phyloP scores from a whole-genome alignment of 2,329 filamentous ascomycete species.

The Corniculantispora saksenae region DNA sequence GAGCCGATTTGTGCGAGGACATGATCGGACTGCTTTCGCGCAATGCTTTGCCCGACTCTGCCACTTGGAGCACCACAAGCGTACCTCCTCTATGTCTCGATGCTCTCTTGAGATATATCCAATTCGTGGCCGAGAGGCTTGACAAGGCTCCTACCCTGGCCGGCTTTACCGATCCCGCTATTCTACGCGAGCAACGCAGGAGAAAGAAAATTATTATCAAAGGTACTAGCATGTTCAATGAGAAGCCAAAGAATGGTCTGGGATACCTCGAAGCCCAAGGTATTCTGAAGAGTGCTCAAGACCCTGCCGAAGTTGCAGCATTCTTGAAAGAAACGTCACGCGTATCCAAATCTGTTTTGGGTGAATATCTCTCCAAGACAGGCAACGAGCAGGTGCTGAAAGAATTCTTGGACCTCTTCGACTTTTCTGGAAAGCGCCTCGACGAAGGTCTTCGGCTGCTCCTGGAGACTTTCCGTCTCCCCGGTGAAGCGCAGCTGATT shows the following conservation, averaged over 20 bases:
- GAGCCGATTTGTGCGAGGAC: slow-evolving; percentile 90
- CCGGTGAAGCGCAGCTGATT: slow-evolving; percentile 90
- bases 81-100: slow-evolving; percentile 94
- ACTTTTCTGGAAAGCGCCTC: slow-evolving; percentile 82
- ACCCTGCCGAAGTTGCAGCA: slow-evolving; percentile 76
- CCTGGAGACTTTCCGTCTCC: slow-evolving; percentile 89
- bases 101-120: slow-evolving; percentile 84
- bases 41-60: slow-evolving; percentile 94
- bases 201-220: slow-evolving; percentile 88
- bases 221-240: slow-evolving; percentile 90
- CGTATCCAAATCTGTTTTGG: slow-evolving; percentile 85
- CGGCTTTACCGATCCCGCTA: slow-evolving; percentile 65
- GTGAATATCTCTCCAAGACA: slow-evolving; percentile 90
- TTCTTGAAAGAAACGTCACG: slow-evolving; percentile 87
- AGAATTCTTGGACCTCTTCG: slow-evolving; percentile 82
- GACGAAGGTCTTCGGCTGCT: slow-evolving; percentile 87
- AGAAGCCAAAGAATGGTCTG: slow-evolving; percentile 86
- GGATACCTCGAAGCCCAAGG: slow-evolving; percentile 82
- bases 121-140: slow-evolving; percentile 85
- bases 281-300: slow-evolving; percentile 74
- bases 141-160: slow-evolving; percentile 66
- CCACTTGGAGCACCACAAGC: slow-evolving; percentile 98
- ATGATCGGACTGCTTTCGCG: slow-evolving; percentile 89
- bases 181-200: slow-evolving; percentile 69
- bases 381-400: slow-evolving; percentile 82